These are phyloP conservation scores for Annulohypoxylon truncatum DNA, from an alignment of 2,329 filamentous ascomycete genomes.

Conservation along the genomic window DNA sequence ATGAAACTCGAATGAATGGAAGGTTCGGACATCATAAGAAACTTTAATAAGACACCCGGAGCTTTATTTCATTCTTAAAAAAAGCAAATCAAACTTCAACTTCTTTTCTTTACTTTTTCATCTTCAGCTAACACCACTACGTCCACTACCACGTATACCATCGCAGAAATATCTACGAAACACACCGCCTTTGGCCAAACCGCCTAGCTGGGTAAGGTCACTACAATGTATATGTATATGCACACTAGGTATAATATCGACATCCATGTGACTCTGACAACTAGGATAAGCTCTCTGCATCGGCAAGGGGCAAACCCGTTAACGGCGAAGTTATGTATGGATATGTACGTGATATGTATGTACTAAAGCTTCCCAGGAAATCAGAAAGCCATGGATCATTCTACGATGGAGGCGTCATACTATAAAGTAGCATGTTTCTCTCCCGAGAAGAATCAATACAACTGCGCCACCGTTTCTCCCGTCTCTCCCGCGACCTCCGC, in stretches of 20 bases:
- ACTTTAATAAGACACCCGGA: slow-evolving; percentile 12
- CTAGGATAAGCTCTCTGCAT: slow-evolving; percentile 9
- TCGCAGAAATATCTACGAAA: slow-evolving; percentile 20
- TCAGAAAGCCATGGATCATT: slow-evolving; percentile 4
- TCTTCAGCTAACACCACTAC: neutral
- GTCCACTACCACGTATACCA: neutral
- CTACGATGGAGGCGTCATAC: slow-evolving; percentile 22
- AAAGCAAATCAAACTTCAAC: slow-evolving; percentile 14
- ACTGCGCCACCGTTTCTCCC: slow-evolving; percentile 25
- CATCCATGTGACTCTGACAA: slow-evolving; percentile 18
- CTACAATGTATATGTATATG: slow-evolving; percentile 8
- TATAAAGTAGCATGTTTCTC: slow-evolving; percentile 25
- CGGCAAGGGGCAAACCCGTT: slow-evolving; percentile 8
- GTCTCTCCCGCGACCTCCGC: slow-evolving; percentile 22
- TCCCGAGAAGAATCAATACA: slow-evolving; percentile 11
- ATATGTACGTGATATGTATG: neutral
- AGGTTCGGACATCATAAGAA: neutral
- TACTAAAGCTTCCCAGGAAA: neutral
- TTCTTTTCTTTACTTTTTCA: neutral
- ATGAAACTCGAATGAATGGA: slow-evolving; percentile 16
- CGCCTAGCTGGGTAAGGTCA: slow-evolving; percentile 14
- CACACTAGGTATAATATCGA: slow-evolving; percentile 15
- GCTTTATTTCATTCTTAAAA: neutral
- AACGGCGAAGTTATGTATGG: neutral
- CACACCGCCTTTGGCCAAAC: slow-evolving; percentile 27